Percentiles rank a stretch among this genome's conserved stretches.
Evolutionary conservation across 2,329 filamentous ascomycete species (phyloP).

Genomic region (Magnaporthiopsis incrustans): DNA sequence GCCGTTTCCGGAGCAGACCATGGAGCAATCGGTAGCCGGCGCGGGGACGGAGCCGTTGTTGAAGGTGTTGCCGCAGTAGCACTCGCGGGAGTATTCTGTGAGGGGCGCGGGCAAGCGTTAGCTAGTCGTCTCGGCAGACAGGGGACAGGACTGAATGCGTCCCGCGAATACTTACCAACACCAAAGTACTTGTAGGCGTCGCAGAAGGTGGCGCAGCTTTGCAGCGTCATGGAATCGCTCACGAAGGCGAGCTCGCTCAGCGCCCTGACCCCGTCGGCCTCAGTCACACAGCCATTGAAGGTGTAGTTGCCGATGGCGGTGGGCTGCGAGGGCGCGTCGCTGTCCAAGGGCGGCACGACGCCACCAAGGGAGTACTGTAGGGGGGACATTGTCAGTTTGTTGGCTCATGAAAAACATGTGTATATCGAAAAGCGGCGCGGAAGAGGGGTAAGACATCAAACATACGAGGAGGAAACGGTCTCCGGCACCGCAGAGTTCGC

Average conservation of each 20-base stretch:
- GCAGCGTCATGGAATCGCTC: slow-evolving; percentile 35
- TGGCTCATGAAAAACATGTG: too few species aligned
- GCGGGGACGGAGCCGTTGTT: slow-evolving; percentile 3
- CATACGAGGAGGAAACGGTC: background rate
- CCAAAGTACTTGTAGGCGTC: slow-evolving; percentile 36
- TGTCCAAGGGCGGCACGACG: background rate
- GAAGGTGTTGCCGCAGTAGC: slow-evolving; percentile 8
- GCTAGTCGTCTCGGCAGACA: background rate
- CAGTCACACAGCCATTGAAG: slow-evolving; percentile 49
- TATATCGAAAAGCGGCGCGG: too few species aligned
- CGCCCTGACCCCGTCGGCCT: slow-evolving; percentile 44
- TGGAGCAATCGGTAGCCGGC: slow-evolving; percentile 9
- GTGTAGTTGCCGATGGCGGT: slow-evolving; percentile 27
- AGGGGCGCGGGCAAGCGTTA: background rate
- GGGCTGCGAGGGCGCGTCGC: slow-evolving; percentile 31
- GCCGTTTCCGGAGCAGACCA: slow-evolving; percentile 11
- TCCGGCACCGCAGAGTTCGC: slow-evolving; percentile 7
- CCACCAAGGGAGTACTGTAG: background rate
- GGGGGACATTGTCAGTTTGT: too few species aligned
- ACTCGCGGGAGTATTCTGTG: slow-evolving; percentile 8
- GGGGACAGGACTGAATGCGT: too few species aligned
- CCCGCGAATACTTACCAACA: slow-evolving; percentile 15
- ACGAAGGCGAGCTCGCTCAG: slow-evolving; percentile 41
- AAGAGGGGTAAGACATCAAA: too few species aligned
- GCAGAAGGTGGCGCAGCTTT: slow-evolving; percentile 40